Evolutionary conservation across 805 yeast genomes (phyloP), one percentile per base, ranked within the genome.

Genomic region (Metschnikowia anglica): DNA sequence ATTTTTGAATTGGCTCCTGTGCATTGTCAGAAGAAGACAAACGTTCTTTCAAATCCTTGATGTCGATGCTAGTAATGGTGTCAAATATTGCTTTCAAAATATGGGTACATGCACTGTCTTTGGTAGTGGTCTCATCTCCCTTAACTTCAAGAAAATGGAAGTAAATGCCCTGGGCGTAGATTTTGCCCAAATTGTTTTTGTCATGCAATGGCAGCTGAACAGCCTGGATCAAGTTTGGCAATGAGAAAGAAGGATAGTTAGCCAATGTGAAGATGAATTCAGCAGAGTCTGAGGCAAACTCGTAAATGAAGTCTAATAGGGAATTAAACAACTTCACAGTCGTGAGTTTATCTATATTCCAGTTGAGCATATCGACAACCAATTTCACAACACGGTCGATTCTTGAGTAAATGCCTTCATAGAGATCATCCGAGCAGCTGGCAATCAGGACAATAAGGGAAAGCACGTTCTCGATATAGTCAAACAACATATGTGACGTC

Each of bases 391-490:
- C 62, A 0, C 67, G 67, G 34, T 65, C 72, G 16, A 73, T 59
- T 31, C 59, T 62, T 5, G 69, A 67, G 38, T 79, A 72, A n/a
- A 85, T 74, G n/a, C 56, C 49, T 4, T 74, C 62, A 42, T 57
- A 70, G 26, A 70, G 55, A 23, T 69, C 80, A 18, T 79, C 82
- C 7, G 84, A 76, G 10, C 82, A 76, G 53, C 81, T 77, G 16
- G 83, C 79, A 36, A 89, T 68, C 1, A 84, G 84, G 15, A 82
- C 80, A 5, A 82, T 61, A 41, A 88, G 71, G 0, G 93, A 82
- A 24, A 88, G 56, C 17, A 88, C 56, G 58, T 88, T 88, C 51
- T 88, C 96, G 3, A 82, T 70, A 54, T 77, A 82, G 51, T 83
- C 91, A 52, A 76, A 77, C 38, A 85, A 61, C 44, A 82, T 56